Evolutionary conservation across 352 stramenopile species (phyloP), one percentile per base, ranked within the genome.

Genomic region (Phytophthora aleatoria): DNA sequence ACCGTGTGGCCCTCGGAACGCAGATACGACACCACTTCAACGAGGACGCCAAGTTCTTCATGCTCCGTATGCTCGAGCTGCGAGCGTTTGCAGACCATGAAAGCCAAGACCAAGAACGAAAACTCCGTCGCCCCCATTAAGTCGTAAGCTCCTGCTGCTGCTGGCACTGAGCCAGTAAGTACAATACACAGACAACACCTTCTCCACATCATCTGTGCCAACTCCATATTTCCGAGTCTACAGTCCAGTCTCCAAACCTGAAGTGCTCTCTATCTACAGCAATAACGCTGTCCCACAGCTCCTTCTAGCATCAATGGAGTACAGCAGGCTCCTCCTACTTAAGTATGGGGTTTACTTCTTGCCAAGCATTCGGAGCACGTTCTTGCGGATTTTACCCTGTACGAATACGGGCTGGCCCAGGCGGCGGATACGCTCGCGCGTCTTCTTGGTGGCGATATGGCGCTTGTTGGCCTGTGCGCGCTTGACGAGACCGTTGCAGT

Each of bases 371-470:
- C 61, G 67, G 47, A 92, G 67, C 33, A 94, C 71, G 76, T 94
- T 94, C 78, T 94, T 94, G 63, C 81, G 82, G 69, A 94, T 90
- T 68, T 94, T 71, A 38, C 82, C 81, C 48, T 83, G 52, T 28
- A 92, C 68, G 53, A 89, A 87, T 24, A 90, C 83, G 15, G 83
- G 57, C 72, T 94, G 85, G 38, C 83, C 84, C 13, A 92, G 78
- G 27, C 83, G 82, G 41, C 83, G 81, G 47, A 94, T 90, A 52
- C 83, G 82, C 60, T 92, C 80, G 54, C 81, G 83, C 42, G 77
- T 92, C 79, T 94, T 94, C 68, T 94, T 91, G 31, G 85, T 94
- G 24, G 83, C 83, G 61, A 94, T 88, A 70, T 94, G 85, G 64
- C 85, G 80, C 80, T 94, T 94, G 71, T 90, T 90, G 64, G 83